phyloP scores from a whole-genome alignment of 2,329 filamentous ascomycete species.

The Triangularia verruculosa region DNA sequence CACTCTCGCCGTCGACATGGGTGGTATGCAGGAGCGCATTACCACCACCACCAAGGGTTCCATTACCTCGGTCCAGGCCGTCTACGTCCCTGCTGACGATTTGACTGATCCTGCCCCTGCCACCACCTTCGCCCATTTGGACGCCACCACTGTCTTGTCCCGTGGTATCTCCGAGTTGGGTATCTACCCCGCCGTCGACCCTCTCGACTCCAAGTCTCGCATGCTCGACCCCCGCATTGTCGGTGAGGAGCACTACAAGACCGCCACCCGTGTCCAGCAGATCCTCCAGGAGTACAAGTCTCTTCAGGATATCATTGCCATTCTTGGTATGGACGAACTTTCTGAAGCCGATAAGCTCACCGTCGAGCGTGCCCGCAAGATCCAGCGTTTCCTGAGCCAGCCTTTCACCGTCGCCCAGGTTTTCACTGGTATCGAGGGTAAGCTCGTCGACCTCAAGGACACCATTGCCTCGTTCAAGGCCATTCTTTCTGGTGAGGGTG shows the following conservation, averaged over 20 bases:
- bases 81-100: constrained; percentile 99
- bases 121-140: constrained; percentile 99
- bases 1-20: constrained; percentile 97
- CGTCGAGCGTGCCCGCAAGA: constrained; percentile 99
- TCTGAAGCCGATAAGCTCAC: constrained; percentile 99
- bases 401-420: constrained; percentile 86
- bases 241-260: constrained; percentile 96
- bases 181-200: constrained; percentile 99
- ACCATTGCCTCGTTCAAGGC: constrained; percentile 97
- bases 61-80: constrained; percentile 99
- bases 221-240: constrained; percentile 99
- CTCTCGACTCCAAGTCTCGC: constrained; percentile 98
- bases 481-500: constrained; percentile 91
- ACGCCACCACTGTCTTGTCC: constrained; percentile 99
- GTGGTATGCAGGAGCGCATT: constrained; percentile 99
- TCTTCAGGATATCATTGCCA: constrained; percentile 99
- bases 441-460: constrained; percentile 97
- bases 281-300: constrained; percentile 99
- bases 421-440: constrained; percentile 92
- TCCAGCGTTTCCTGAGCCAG: constrained; percentile 99
- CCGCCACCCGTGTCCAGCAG: constrained; percentile 92
- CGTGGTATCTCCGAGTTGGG: constrained; percentile 99
- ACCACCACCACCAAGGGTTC: constrained; percentile 99
- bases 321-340: constrained; percentile 99
- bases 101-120: constrained; percentile 99